Percentiles rank a stretch among this genome's conserved stretches.
Conservation (phyloP, 345 rosid species). For the Capsella bursapastoris region DNA sequence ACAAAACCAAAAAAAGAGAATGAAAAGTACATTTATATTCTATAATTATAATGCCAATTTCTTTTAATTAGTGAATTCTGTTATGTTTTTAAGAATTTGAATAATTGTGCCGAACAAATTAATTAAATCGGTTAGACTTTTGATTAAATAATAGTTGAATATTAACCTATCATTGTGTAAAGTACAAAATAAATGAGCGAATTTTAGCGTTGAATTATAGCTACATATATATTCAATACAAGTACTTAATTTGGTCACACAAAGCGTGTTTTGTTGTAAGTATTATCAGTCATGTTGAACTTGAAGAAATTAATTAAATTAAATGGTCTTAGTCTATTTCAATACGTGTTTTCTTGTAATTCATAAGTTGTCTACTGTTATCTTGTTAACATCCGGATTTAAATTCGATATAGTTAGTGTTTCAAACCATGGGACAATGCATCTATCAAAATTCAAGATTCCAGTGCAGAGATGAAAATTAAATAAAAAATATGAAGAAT, state of each 20-base stretch:
- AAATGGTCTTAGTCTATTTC: not conserved
- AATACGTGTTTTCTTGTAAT: not conserved
- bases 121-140: constrained; percentile 26
- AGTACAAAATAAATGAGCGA: constrained; percentile 32
- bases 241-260: not conserved
- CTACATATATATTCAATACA: not conserved
- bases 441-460: not conserved
- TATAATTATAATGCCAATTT: constrained; percentile 7
- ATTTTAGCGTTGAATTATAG: constrained; percentile 19
- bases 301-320: not conserved
- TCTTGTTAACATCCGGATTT: not conserved
- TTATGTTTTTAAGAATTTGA: not conserved
- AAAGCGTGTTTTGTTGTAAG: constrained; percentile 38
- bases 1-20: constrained; percentile 4
- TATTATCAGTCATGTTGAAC: constrained; percentile 2
- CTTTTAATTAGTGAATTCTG: not conserved
- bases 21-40: constrained; percentile 25
- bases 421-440: not conserved
- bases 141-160: constrained; percentile 19
- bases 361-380: not conserved
- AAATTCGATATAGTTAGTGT: not conserved
- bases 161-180: constrained; percentile 24
- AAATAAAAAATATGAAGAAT: too few species aligned
- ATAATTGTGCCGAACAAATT: constrained; percentile 32
- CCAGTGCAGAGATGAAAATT: not conserved